Base-by-base conservation (phyloP, 805 yeast species). In the Wickerhamomyces chaumierensis region DNA sequence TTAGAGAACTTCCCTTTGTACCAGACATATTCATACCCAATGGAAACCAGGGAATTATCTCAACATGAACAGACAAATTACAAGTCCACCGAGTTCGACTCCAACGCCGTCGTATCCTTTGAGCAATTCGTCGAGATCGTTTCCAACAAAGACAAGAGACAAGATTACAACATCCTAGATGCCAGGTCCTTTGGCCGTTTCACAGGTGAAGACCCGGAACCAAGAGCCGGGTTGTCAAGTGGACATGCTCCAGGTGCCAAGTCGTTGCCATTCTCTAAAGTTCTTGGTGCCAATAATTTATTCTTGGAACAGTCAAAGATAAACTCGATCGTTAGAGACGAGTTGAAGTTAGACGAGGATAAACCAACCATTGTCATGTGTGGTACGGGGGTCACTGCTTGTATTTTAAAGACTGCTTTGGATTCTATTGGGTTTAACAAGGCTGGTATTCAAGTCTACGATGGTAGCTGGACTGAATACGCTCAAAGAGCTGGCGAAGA, bases 361-460 rank as follows among this genome's bases (percentile, higher is more conserved):
- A 79, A 81, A 51, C 88, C 85, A 12, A 75, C 83, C 16, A 75
- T 92, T 36, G 82, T 81, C 31, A 76, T 84, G 84, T 92, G 98
- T 56, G 98, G 97, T 23, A 81, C 96, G 0, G 98, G 97, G 34
- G 96, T 92, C 36, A 81, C 96, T 11, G 97, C 96, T 1, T 85
- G 90, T 45, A 77, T 92, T 32, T 69, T 90, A 34, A 81, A 83
- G 58, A 64, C 81, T 9, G 97, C 94, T 2, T 56, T 82, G 33
- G 78, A 75, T 40, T 52, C 62, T n/a, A 66, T 72, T 9, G 77
- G 75, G 0, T 61, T 65, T 23, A 56, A 63, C 33, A 54, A 65
- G 6, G 57, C 56, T 5, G 69, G 66, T 17, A 63, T 79, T 12
- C 68, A 69, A 32, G 71, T 82, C 18, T 82, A 82, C 49, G 98